Evolutionary conservation across 2,329 filamentous ascomycete species (phyloP).

Genomic region (Aspergillaceae sp.): DNA sequence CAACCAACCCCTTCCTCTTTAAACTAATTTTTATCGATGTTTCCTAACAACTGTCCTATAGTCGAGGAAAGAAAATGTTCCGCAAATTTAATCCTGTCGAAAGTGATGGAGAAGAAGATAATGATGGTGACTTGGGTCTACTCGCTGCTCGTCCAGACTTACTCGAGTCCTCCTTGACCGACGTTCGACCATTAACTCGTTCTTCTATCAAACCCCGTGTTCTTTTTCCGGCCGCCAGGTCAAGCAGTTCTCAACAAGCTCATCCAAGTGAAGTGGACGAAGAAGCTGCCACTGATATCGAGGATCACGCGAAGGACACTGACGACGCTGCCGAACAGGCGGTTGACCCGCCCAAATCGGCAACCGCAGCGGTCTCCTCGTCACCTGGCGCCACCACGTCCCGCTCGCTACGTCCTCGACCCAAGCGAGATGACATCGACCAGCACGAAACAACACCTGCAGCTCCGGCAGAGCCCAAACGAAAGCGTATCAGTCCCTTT

Average conservation of each 20-base stretch:
- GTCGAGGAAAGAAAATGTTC: constrained; percentile 55
- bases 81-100: constrained; percentile 43
- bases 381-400: constrained; percentile 21
- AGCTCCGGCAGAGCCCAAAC: constrained; percentile 14
- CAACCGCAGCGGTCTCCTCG: constrained; percentile 15
- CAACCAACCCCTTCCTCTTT: not conserved
- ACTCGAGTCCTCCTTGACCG: constrained; percentile 21
- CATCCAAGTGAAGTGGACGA: constrained; percentile 36
- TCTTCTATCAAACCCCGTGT: constrained; percentile 52
- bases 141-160: constrained; percentile 32
- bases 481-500: constrained; percentile 33
- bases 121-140: constrained; percentile 33
- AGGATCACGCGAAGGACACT: constrained; percentile 25
- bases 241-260: constrained; percentile 32
- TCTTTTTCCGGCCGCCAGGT: constrained; percentile 46
- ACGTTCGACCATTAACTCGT: constrained; percentile 45
- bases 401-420: constrained; percentile 26
- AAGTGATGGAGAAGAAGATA: constrained; percentile 34
- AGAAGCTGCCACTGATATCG: constrained; percentile 50
- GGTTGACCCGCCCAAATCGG: constrained; percentile 10
- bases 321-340: constrained; percentile 9
- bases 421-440: constrained; percentile 16
- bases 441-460: constrained; percentile 18
- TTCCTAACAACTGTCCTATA: constrained; percentile 26
- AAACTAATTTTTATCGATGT: no score